Conservation (phyloP, 2,329 filamentous ascomycete species). For the Aspergillus amoenus region DNA sequence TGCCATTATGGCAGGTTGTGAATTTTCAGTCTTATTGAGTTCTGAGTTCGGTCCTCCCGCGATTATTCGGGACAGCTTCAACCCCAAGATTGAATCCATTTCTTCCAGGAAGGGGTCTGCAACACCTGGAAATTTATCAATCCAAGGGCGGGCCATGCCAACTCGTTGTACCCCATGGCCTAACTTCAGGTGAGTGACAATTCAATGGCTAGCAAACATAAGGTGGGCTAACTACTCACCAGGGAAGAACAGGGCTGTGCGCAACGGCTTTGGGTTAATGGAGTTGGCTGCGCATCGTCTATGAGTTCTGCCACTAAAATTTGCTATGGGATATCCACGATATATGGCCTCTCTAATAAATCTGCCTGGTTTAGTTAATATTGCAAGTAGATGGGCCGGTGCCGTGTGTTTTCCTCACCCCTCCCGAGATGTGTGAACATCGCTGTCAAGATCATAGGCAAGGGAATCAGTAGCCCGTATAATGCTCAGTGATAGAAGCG, state of each 20-base stretch:
- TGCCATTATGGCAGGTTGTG: slow-evolving; percentile 95
- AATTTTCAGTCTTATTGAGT: slow-evolving; percentile 80
- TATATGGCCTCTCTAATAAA: slow-evolving; percentile 1
- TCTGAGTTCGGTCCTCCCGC: slow-evolving; percentile 72
- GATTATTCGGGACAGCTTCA: slow-evolving; percentile 75
- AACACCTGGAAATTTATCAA: slow-evolving; percentile 79
- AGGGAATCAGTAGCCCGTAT: slow-evolving; percentile 13
- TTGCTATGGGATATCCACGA: not conserved
- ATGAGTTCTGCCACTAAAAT: not conserved
- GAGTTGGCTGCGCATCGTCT: slow-evolving; percentile 5
- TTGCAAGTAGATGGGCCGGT: not conserved
- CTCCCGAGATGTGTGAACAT: slow-evolving; percentile 19
- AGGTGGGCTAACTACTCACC: slow-evolving; percentile 29
- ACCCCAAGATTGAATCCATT: slow-evolving; percentile 74
- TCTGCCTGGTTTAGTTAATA: slow-evolving; percentile 1
- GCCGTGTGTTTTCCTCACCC: not conserved
- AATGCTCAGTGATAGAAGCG: slow-evolving; percentile 15
- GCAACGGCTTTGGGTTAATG: slow-evolving; percentile 23
- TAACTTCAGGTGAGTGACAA: slow-evolving; percentile 37
- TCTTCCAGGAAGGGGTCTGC: slow-evolving; percentile 77
- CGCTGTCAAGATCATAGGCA: slow-evolving; percentile 10
- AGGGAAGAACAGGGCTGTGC: slow-evolving; percentile 51
- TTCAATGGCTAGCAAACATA: not conserved
- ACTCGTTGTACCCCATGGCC: slow-evolving; percentile 88
- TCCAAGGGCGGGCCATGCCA: slow-evolving; percentile 83